Conservation (phyloP, 352 stramenopile genomes). For the Globisporangium nunn region DNA sequence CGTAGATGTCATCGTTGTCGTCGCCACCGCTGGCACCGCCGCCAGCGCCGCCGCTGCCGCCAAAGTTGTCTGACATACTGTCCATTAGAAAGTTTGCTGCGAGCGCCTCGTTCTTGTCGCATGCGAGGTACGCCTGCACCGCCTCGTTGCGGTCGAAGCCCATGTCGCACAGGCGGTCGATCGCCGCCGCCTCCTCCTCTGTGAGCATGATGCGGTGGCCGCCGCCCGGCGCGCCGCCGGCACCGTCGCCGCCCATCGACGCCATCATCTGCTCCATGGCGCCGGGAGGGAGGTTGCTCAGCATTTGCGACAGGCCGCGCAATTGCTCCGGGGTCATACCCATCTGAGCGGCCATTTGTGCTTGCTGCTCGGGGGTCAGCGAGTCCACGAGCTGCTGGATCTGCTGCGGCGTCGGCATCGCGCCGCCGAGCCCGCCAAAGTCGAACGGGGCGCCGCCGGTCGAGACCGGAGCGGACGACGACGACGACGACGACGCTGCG, state of each 20-base stretch:
- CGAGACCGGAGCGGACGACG: constrained; percentile 15
- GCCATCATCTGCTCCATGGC: constrained; percentile 86
- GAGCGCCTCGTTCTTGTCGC: constrained; percentile 99
- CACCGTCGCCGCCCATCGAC: constrained; percentile 50
- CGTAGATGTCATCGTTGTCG: constrained; percentile 87
- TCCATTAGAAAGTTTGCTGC: constrained; percentile 99
- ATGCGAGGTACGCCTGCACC: constrained; percentile 97
- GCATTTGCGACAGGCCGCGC: constrained; percentile 80
- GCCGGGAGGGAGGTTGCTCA: constrained; percentile 73
- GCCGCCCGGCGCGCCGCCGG: constrained; percentile 28
- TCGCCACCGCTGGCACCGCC: constrained; percentile 38
- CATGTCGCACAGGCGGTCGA: constrained; percentile 78
- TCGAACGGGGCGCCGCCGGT: constrained; percentile 40
- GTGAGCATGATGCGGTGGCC: constrained; percentile 70
- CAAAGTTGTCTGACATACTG: constrained; percentile 64
- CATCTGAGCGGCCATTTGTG: constrained; percentile 80
- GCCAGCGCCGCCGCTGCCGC: constrained; percentile 24
- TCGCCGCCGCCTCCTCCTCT: constrained; percentile 70
- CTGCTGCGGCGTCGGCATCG: constrained; percentile 74
- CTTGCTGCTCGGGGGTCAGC: constrained; percentile 66
- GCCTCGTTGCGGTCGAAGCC: constrained; percentile 89
- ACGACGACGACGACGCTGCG: constrained; percentile 38
- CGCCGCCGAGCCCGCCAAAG: constrained; percentile 30
- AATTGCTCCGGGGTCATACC: constrained; percentile 82
- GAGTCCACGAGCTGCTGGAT: constrained; percentile 80